phyloP scores from a whole-genome alignment of 1,284 basidiomycete genomes.

The Flammula alnicola region DNA sequence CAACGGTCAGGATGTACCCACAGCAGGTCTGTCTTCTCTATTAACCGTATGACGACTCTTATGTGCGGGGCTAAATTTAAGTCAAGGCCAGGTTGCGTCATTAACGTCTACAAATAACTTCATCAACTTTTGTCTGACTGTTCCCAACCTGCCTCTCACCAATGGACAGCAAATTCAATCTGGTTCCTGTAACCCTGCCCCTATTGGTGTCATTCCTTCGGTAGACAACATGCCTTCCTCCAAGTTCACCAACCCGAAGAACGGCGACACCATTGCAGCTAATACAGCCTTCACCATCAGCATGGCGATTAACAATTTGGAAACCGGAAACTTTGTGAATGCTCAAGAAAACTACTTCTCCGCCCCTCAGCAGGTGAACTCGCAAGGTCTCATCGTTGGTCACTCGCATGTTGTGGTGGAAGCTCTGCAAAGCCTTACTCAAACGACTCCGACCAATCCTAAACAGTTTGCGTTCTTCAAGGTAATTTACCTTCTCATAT shows the following conservation, averaged over 20 bases:
- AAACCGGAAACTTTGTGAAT: slow-evolving; percentile 30
- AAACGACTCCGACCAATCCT: slow-evolving; percentile 59
- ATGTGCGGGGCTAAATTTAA: slow-evolving; percentile 10
- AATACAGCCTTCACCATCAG: slow-evolving; percentile 26
- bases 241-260: slow-evolving; percentile 29
- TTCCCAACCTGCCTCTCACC: slow-evolving; percentile 50
- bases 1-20: slow-evolving; percentile 45
- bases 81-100: slow-evolving; percentile 30
- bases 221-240: slow-evolving; percentile 29
- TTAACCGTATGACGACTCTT: background rate
- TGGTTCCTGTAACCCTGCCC: slow-evolving; percentile 57
- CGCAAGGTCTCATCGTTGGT: slow-evolving; percentile 55
- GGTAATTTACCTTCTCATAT: slow-evolving; percentile 22
- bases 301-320: slow-evolving; percentile 28
- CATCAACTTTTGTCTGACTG: slow-evolving; percentile 61
- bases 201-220: slow-evolving; percentile 30
- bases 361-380: slow-evolving; percentile 48
- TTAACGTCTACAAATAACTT: slow-evolving; percentile 41
- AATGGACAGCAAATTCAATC: slow-evolving; percentile 53
- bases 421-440: slow-evolving; percentile 47
- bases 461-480: slow-evolving; percentile 71
- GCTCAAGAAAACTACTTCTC: slow-evolving; percentile 31
- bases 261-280: slow-evolving; percentile 25
- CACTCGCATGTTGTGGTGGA: slow-evolving; percentile 73
- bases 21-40: slow-evolving; percentile 28